phyloP scores from a whole-genome alignment of 2,329 filamentous ascomycete genomes.

The Sclerotinia borealis region DNA sequence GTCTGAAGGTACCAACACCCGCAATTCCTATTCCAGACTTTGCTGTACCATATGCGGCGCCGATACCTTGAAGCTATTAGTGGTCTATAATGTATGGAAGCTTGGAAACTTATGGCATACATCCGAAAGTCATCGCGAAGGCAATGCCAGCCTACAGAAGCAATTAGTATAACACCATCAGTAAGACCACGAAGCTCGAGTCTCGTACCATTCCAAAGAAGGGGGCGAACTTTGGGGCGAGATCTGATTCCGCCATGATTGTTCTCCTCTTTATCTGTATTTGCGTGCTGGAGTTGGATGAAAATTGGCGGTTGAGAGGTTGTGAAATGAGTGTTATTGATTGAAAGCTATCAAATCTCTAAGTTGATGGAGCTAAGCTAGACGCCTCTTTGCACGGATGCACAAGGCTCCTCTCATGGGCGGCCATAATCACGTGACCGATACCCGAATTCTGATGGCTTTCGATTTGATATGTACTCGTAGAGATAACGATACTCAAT shows the following conservation, averaged over 20 bases:
- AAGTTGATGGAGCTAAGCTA: background rate
- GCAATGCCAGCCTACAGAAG: conserved; percentile 63
- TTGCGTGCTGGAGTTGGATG: conserved; percentile 10
- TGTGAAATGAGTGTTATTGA: conserved; percentile 15
- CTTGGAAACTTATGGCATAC: conserved; percentile 42
- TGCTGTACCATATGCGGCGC: conserved; percentile 80
- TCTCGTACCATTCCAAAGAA: conserved; percentile 78
- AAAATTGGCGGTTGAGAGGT: background rate
- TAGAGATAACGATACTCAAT: background rate
- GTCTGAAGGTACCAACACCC: conserved; percentile 76
- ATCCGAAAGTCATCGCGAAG: conserved; percentile 77
- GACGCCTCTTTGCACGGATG: background rate
- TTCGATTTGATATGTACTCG: background rate
- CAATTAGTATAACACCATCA: conserved; percentile 22
- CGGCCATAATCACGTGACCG: background rate
- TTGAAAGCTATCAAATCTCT: conserved; percentile 3
- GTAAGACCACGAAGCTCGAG: conserved; percentile 15
- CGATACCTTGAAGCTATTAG: conserved; percentile 37
- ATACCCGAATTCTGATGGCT: background rate
- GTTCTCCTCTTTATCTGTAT: conserved; percentile 17
- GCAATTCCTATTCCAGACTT: conserved; percentile 86
- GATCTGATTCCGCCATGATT: conserved; percentile 51
- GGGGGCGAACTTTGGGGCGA: conserved; percentile 74
- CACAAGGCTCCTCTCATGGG: background rate
- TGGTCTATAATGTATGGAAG: background rate